A percentile compares a stretch with the other conserved stretches of the same genome.
phyloP scores from a whole-genome alignment of 169 alveolate species.

The Cryptosporidium parvum region DNA sequence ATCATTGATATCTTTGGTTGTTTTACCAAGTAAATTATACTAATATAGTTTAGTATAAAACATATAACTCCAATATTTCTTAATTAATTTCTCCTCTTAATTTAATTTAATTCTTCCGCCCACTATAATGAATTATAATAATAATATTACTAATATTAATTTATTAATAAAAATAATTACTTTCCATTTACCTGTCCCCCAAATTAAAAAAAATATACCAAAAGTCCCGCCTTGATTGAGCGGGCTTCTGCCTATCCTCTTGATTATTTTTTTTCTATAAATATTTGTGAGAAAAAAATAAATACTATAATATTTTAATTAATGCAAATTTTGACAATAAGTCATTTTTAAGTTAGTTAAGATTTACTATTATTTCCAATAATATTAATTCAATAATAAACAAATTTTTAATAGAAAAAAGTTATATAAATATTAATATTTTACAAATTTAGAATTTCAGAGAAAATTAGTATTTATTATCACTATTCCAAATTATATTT shows the following conservation, averaged over 20 bases:
- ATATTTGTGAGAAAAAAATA: not conserved
- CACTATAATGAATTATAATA: not conserved
- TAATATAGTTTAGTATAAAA: not conserved
- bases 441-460: not conserved
- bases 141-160: not conserved
- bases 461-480: too few species aligned
- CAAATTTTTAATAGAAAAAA: too few species aligned
- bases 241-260: constrained; percentile 24
- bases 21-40: not conserved
- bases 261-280: not conserved
- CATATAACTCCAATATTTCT: not conserved
- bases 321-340: not conserved
- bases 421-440: too few species aligned
- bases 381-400: too few species aligned
- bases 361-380: not conserved
- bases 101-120: constrained; percentile 12
- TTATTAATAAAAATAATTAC: constrained; percentile 11
- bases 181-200: constrained; percentile 50
- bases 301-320: too few species aligned
- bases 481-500: not conserved
- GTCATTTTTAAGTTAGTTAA: too few species aligned
- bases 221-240: constrained; percentile 61
- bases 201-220: constrained; percentile 7
- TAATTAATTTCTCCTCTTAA: not conserved
- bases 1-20: constrained; percentile 6